A percentile compares a stretch with the other conserved stretches of the same genome.
These are phyloP conservation scores for Clitopilus passeckerianus DNA, from an alignment of 768 basidiomycete species.

Conservation along the genomic window DNA sequence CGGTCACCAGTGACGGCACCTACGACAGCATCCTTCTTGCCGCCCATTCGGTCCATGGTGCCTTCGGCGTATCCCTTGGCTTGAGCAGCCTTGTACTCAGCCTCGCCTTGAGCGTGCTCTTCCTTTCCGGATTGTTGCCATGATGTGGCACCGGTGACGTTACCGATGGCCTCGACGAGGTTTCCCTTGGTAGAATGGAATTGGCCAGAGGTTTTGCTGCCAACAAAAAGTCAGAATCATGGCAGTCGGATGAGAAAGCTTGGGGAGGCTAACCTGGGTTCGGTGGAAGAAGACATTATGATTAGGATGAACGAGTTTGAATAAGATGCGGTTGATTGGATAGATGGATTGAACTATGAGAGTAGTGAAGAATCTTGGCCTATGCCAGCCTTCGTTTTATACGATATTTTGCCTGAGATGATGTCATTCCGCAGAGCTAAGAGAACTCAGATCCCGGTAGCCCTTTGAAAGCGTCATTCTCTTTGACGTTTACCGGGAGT, in stretches of 20 bases:
- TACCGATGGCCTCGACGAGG: slow-evolving; percentile 31
- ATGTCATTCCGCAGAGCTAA: background rate
- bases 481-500: background rate
- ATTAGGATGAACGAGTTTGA: slow-evolving; percentile 12
- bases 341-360: background rate
- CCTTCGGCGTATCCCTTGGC: slow-evolving; percentile 43
- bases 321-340: background rate
- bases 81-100: slow-evolving; percentile 37
- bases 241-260: background rate
- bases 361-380: background rate
- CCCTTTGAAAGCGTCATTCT: background rate
- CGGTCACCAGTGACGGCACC: slow-evolving; percentile 56
- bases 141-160: slow-evolving; percentile 30
- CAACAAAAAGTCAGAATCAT: background rate
- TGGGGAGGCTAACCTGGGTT: slow-evolving; percentile 21
- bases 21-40: slow-evolving; percentile 49
- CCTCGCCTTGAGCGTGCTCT: slow-evolving; percentile 40
- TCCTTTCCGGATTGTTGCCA: slow-evolving; percentile 38
- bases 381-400: background rate
- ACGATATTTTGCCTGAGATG: background rate
- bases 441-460: background rate
- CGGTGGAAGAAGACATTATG: slow-evolving; percentile 20
- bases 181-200: slow-evolving; percentile 32
- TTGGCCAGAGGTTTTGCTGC: slow-evolving; percentile 33
- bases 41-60: slow-evolving; percentile 30